Conservation (phyloP, 768 basidiomycete genomes). For the Pleurotus sapidus region DNA sequence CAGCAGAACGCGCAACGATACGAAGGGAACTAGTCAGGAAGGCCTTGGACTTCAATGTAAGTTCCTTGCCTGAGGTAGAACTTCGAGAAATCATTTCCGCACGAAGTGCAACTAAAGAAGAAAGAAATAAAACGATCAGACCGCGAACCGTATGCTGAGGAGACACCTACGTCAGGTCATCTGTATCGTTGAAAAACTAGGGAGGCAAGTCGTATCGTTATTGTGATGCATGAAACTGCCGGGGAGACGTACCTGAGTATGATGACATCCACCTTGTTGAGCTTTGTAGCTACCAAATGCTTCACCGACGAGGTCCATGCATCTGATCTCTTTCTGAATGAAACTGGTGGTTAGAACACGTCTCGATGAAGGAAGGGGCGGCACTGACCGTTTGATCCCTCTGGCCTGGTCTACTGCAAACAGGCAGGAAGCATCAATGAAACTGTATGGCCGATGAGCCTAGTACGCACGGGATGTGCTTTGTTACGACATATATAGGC, state of each 20-base stretch:
- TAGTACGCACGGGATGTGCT: conserved; percentile 6
- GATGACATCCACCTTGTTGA: conserved; percentile 4
- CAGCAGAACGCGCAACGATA: background rate
- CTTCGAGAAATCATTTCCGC: conserved; percentile 6
- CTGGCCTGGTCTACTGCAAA: background rate
- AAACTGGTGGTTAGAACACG: background rate
- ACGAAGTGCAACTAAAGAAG: conserved; percentile 2
- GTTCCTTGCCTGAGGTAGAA: conserved; percentile 7
- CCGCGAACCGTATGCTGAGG: background rate
- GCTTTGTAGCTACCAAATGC: conserved; percentile 8
- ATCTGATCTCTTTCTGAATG: conserved; percentile 4
- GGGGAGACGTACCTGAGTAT: background rate
- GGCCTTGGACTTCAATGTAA: conserved; percentile 6
- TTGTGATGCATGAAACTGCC: background rate
- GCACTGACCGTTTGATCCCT: background rate
- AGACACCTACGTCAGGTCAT: background rate
- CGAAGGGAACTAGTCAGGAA: background rate
- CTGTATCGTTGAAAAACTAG: conserved; percentile 8
- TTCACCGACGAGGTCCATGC: conserved; percentile 6
- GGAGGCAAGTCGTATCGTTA: background rate
- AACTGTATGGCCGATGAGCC: background rate
- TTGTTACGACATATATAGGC: conserved; percentile 8
- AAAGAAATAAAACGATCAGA: background rate
- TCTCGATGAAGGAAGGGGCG: background rate
- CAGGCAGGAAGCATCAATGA: background rate